Base-by-base conservation (phyloP, 2,329 filamentous ascomycete species). In the Fusarium stilboides region DNA sequence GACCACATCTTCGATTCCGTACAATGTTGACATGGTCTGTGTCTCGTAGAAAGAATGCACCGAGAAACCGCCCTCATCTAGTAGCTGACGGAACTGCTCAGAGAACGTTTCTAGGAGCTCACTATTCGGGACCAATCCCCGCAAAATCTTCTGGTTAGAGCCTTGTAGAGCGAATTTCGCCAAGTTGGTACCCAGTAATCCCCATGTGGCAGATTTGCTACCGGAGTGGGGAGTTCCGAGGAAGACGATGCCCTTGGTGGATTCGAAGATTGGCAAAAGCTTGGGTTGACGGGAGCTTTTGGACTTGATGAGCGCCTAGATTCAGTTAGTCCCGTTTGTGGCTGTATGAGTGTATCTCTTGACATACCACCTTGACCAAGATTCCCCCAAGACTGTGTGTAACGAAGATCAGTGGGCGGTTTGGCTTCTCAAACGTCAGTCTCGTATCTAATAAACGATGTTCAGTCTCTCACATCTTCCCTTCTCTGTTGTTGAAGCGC, bases 21-120 rank as follows among this genome's bases (percentile, higher is more conserved):
- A 28, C 24, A 51, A n/a, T 5, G 17, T 34, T 4, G 22, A n/a
- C 20, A 51, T 51, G 22, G 19, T 13, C 34, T 37, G 22, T 4
- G 47, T 51, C 36, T 51, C 47, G 22, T 42, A 51, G 14, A 51
- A 51, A 10, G 47, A 51, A 39, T 51, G 47, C 10, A 51, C 34
- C 5, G 34, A 37, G 17, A 51, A 51, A 42, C 12, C 15, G 8
- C 36, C 47, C 8, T 51, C 47, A 13, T 40, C 47, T 33, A 51
- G 34, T 15, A 51, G 13, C 22, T 51, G 34, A 13, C 34, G 34
- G 24, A 51, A 51, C 13, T 33, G 34, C 34, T 28, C 26, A n/a
- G 22, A 34, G 20, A 51, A 24, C 4, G 17, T 26, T 22, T 51
- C 47, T 5, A 51, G 47, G 7, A 39, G 34, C 24, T 51, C 47